Conservation (phyloP, 352 stramenopile species). For the Globisporangium canariense region DNA sequence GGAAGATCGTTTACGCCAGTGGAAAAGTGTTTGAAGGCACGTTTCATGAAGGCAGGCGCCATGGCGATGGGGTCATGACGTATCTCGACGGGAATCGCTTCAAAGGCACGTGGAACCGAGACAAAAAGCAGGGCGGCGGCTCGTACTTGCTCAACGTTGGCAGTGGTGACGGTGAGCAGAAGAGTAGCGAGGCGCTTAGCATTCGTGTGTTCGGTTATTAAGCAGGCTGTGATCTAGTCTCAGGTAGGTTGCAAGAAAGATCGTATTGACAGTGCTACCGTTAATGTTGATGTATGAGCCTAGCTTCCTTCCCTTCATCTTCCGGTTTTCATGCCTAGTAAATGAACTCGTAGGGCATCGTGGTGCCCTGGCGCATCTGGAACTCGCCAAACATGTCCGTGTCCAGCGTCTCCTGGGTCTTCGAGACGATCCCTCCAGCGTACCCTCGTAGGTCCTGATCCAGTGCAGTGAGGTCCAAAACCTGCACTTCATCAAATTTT, state of each 20-base stretch:
- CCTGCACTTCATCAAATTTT: slow-evolving; percentile 77
- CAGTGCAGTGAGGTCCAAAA: slow-evolving; percentile 55
- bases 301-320: background rate
- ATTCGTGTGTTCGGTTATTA: slow-evolving; percentile 51
- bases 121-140: slow-evolving; percentile 84
- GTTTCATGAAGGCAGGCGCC: slow-evolving; percentile 71
- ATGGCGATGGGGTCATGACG: slow-evolving; percentile 76
- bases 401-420: slow-evolving; percentile 37
- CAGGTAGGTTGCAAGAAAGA: too few species aligned
- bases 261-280: background rate
- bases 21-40: slow-evolving; percentile 85
- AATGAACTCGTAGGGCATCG: slow-evolving; percentile 59
- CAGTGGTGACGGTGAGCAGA: slow-evolving; percentile 6
- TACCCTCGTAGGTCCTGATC: slow-evolving; percentile 48
- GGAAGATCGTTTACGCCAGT: slow-evolving; percentile 68
- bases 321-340: slow-evolving; percentile 32
- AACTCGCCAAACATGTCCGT: slow-evolving; percentile 64
- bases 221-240: too few species aligned
- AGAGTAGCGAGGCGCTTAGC: slow-evolving; percentile 12
- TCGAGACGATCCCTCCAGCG: slow-evolving; percentile 47
- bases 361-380: slow-evolving; percentile 58
- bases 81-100: slow-evolving; percentile 83
- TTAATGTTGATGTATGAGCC: background rate
- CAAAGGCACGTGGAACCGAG: slow-evolving; percentile 83
- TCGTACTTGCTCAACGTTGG: slow-evolving; percentile 52